A percentile compares a stretch with the other conserved stretches of the same genome.
Evolutionary conservation across 2,329 filamentous ascomycete species (phyloP).

Genomic region (Arthrobotrys conoides): DNA sequence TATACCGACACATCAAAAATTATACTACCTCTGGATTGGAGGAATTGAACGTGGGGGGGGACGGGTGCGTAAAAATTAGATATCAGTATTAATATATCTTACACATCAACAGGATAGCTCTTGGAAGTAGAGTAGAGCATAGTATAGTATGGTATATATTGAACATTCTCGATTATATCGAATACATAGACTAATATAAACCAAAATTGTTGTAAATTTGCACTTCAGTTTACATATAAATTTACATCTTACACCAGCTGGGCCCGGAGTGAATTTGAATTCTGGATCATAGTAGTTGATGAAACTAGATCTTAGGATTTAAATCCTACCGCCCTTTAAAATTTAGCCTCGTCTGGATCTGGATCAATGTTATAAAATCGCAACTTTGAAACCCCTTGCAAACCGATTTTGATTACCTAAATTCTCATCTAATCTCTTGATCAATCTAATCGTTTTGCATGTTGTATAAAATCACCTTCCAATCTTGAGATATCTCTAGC

Average conservation of each 20-base stretch:
- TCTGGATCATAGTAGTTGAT: too few relatives aligned
- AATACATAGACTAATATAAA: too few relatives aligned
- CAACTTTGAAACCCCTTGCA: conserved; percentile 5
- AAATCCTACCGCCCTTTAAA: background rate
- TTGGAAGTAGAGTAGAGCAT: too few relatives aligned
- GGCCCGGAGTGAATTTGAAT: too few relatives aligned
- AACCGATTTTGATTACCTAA: conserved; percentile 11
- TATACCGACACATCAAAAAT: background rate
- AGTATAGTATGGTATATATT: too few relatives aligned
- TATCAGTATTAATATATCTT: background rate
- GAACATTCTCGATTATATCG: too few relatives aligned
- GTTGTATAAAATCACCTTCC: conserved; percentile 21
- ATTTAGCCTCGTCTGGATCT: background rate
- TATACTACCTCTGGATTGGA: conserved; percentile 9
- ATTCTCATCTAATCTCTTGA: conserved; percentile 20
- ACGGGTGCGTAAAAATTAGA: background rate
- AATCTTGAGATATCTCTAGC: conserved; percentile 15
- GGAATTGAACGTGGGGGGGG: background rate
- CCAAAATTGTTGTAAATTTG: too few relatives aligned
- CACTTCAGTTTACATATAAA: too few relatives aligned
- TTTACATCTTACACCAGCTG: too few relatives aligned
- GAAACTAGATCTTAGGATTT: background rate
- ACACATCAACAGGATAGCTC: too few relatives aligned
- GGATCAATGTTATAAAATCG: background rate
- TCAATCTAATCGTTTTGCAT: background rate